These are phyloP conservation scores for Podaxis pistillaris DNA, from an alignment of 768 basidiomycete species.

Conservation along the genomic window DNA sequence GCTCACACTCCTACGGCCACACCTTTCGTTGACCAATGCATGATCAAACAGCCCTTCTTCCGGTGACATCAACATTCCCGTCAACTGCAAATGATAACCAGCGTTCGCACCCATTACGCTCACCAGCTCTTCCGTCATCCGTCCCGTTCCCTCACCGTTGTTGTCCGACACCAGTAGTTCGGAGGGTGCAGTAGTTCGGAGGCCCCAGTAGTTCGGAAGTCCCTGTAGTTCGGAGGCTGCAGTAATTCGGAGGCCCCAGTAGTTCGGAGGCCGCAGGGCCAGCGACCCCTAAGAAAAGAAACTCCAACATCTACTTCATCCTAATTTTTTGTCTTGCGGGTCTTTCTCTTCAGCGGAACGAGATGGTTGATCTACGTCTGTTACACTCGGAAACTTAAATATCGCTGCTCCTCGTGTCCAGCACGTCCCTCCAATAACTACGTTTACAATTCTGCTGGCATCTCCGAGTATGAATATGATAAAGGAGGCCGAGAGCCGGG, in stretches of 20 bases:
- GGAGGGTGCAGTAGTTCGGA: not conserved
- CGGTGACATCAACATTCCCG: not conserved
- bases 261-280: not conserved
- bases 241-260: not conserved
- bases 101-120: not conserved
- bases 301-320: constrained; percentile 13
- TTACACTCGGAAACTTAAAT: constrained; percentile 11
- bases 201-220: too few relatives aligned
- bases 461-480: not conserved
- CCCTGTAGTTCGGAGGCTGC: too few relatives aligned
- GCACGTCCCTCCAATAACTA: not conserved
- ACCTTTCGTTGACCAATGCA: not conserved
- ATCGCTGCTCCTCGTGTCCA: not conserved
- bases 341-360: not conserved
- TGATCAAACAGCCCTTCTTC: not conserved
- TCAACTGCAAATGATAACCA: not conserved
- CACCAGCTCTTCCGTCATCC: not conserved
- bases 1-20: not conserved
- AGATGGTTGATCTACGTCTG: constrained; percentile 14
- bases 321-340: constrained; percentile 4
- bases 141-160: too few relatives aligned
- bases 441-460: not conserved
- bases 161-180: not conserved
- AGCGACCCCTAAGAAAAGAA: not conserved
- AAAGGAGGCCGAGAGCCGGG: not conserved